Evolutionary conservation across 345 rosid species (phyloP), one percentile per base, ranked within the genome.

Genomic region (Aquilaria yunnanensis): DNA sequence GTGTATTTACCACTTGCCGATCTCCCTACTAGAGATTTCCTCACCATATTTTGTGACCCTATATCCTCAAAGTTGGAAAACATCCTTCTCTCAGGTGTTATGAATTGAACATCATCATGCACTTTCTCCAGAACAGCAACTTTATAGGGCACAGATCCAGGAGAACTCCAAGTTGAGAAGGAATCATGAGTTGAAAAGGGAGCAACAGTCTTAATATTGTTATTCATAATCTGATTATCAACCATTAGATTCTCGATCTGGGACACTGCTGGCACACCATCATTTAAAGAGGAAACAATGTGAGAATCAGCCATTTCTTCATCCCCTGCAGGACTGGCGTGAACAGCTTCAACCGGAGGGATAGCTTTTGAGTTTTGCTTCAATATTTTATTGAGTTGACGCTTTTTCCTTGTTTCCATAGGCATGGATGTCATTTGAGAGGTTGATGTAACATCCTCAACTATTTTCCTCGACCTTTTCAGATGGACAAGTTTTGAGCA

Each of bases 401-500:
- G 52, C 60, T 67, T 78, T 60, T 72, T 71, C 9, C 70, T 54
- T 56, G 76, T 58, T 72, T 70, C 69, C 30, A 56, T 60, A 65
- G 71, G 78, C 49, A 71, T 54, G 33, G 83, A 54, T 59, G 66
- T 60, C 47, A 52, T 57, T 43, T 65, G 68, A 59, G 60, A 63
- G 62, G 81, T 57, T 72, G 74, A 66, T 58, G 74, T 78, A 56
- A 93, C 84, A 86, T 93, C 92, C 60, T 77, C 84, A 60, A 74
- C 80, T 60, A 93, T 86, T 32, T 65, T 81, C 69, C 68, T 70
- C 32, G 90, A 88, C 81, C 72, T 86, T 75, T 90, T 93, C 70
- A 53, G 70, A 70, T 86, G 88, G 75, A 93, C 96, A 65, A 90
- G 96, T 70, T 77, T 81, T 62, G 98, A 93, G 69, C 87, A 79